A percentile compares a stretch with the other conserved stretches of the same genome.
Evolutionary conservation across 495 filamentous ascomycete genomes (phyloP).

Genomic region (Aspergillus campestris): DNA sequence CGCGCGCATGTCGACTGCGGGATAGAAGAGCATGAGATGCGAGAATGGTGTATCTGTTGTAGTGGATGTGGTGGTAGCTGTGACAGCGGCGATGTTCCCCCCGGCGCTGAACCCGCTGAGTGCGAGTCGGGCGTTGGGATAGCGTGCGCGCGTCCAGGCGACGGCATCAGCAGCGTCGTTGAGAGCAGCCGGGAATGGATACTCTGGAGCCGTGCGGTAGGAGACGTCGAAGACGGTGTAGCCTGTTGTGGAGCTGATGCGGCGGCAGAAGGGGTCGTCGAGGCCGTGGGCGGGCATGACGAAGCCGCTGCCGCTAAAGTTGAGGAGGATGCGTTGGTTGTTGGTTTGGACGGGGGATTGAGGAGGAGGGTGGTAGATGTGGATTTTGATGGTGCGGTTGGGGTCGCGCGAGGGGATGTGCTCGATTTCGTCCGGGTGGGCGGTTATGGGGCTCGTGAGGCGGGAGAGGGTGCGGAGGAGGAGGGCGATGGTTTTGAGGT

Average conservation of each 20-base stretch:
- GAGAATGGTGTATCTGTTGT: slow-evolving; percentile 19
- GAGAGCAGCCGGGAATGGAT: slow-evolving; percentile 59
- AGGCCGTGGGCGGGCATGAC: slow-evolving; percentile 21
- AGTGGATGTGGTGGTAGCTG: slow-evolving; percentile 9
- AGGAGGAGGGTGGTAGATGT: slow-evolving; percentile 18
- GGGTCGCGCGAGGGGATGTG: slow-evolving; percentile 22
- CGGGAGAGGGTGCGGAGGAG: slow-evolving; percentile 1
- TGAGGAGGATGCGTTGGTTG: slow-evolving; percentile 16
- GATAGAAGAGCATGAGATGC: slow-evolving; percentile 2
- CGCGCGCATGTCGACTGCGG: no score
- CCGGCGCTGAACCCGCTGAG: slow-evolving; percentile 9
- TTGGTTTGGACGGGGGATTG: background rate
- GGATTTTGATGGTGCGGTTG: slow-evolving; percentile 20
- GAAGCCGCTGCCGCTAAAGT: slow-evolving; percentile 25
- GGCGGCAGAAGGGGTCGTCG: slow-evolving; percentile 24
- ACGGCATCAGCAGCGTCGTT: slow-evolving; percentile 48
- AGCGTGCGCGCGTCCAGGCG: slow-evolving; percentile 4
- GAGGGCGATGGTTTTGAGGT: slow-evolving; percentile 6
- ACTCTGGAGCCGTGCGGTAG: slow-evolving; percentile 64
- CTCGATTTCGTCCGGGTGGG: slow-evolving; percentile 11
- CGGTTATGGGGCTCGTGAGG: background rate
- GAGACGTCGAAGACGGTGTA: slow-evolving; percentile 36
- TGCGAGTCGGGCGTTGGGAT: background rate
- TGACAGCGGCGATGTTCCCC: slow-evolving; percentile 13
- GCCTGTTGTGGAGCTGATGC: slow-evolving; percentile 12